Evolutionary conservation across 2,329 filamentous ascomycete genomes (phyloP), one percentile per base, ranked within the genome.

Genomic region (Sarocladium kiliense): DNA sequence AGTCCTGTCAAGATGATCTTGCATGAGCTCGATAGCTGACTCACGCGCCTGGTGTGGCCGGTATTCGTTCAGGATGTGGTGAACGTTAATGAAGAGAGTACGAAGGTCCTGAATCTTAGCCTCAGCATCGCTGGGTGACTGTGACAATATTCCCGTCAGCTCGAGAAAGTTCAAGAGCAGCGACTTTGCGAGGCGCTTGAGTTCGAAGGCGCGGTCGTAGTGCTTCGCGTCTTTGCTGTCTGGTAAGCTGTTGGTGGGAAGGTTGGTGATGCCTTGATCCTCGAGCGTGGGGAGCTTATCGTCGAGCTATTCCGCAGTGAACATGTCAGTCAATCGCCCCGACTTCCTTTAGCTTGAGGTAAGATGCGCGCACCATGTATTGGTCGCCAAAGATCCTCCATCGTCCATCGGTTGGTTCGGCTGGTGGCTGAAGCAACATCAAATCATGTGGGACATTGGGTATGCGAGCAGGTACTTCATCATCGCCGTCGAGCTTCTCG

Each of bases 61-160:
- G 72, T 96, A 97, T 69, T 96, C 87, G 69, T 99, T 99, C 61
- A 97, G 84, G 54, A 96, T 80, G 65, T 95, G 90, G 71, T 97
- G 91, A 65, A 95, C 88, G 69, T 97, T 97, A 69, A 93, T 86
- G 59, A 96, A 87, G 26, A 97, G 74, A 16, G 87, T 91, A 63
- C 88, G 81, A 30, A 99, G 72, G 68, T 97, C 88, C 44, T 84
- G 77, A 45, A 93, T 79, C 67, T 96, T 96, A 41, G 84, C 79
- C 25, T 81, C 76, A 53, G 85, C 87, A 67, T 87, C 62, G 41
- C 62, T 45, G 0, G 71, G 68, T 23, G 61, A 62, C 18, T 59
- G 58, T 12, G 63, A 62, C 34, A 69, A 60, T 21, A 59, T 60
- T 55, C 91, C 90, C 0, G 88, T 76, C 4, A 97, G 81, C 65